A percentile compares a stretch with the other conserved stretches of the same genome.
Conservation (phyloP, 768 basidiomycete genomes). For the Boletus rufocinnamomeus region DNA sequence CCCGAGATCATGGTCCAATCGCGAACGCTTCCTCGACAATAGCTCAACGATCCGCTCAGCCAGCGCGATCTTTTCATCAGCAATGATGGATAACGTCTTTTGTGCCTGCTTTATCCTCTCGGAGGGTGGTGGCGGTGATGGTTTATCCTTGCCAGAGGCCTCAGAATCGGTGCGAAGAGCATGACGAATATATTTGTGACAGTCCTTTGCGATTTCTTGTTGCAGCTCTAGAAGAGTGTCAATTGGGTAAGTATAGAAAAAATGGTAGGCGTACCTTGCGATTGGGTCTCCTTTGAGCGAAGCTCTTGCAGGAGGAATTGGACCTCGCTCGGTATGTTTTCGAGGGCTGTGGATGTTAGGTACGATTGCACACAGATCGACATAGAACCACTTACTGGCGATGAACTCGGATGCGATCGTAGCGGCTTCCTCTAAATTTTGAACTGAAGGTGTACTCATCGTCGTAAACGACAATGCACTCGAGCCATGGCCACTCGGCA, state of each 20-base stretch:
- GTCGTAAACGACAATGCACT: background rate
- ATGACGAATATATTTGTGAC: slow-evolving; percentile 46
- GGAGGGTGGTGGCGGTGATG: slow-evolving; percentile 27
- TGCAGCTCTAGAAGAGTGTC: slow-evolving; percentile 37
- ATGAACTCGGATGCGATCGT: slow-evolving; percentile 51
- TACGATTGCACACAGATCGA: background rate
- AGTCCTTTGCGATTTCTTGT: slow-evolving; percentile 47
- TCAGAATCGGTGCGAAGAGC: slow-evolving; percentile 37
- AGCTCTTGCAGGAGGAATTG: slow-evolving; percentile 52
- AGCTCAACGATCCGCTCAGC: slow-evolving; percentile 47
- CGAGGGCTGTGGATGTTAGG: slow-evolving; percentile 39
- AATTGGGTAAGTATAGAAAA: background rate
- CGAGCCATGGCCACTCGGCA: slow-evolving; percentile 7
- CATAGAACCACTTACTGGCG: slow-evolving; percentile 38
- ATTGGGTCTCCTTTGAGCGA: slow-evolving; percentile 43
- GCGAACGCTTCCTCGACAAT: slow-evolving; percentile 46
- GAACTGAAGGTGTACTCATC: slow-evolving; percentile 36
- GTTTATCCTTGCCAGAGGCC: slow-evolving; percentile 35
- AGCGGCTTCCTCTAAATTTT: slow-evolving; percentile 51
- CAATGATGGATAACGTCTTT: slow-evolving; percentile 34
- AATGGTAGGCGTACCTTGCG: slow-evolving; percentile 38
- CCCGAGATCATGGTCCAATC: slow-evolving; percentile 49
- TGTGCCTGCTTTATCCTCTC: slow-evolving; percentile 35
- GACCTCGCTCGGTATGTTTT: slow-evolving; percentile 52
- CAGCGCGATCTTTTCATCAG: slow-evolving; percentile 45